phyloP scores from a whole-genome alignment of 768 basidiomycete species.

The Hypholoma fasciculare region DNA sequence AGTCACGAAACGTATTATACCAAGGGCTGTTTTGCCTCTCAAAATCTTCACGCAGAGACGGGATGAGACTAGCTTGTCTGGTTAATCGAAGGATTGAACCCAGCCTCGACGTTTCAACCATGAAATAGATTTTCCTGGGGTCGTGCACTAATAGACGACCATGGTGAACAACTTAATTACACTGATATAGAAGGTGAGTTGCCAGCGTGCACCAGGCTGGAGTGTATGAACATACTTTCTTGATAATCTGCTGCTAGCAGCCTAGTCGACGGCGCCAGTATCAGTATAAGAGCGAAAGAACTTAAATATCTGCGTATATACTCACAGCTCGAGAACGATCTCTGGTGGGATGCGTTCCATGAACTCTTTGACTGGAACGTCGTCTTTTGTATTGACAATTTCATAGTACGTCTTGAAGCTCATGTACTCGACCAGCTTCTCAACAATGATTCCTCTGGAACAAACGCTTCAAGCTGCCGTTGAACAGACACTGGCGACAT shows the following conservation, averaged over 20 bases:
- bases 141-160: too few relatives aligned
- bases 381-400: conserved; percentile 68
- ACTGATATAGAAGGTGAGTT: not conserved
- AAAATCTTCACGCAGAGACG: not conserved
- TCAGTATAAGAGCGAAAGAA: not conserved
- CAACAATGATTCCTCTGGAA: conserved; percentile 66
- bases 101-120: too few relatives aligned
- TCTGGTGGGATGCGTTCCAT: conserved; percentile 83
- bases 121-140: too few relatives aligned
- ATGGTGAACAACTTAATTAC: not conserved
- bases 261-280: conserved; percentile 26
- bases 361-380: conserved; percentile 75
- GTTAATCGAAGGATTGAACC: too few relatives aligned
- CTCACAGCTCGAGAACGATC: conserved; percentile 87
- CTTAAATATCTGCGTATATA: conserved; percentile 14
- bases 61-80: too few relatives aligned
- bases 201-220: not conserved
- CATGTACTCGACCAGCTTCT: conserved; percentile 91
- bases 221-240: conserved; percentile 42
- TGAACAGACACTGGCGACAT: not conserved
- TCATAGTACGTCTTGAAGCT: conserved; percentile 81
- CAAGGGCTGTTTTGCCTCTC: not conserved
- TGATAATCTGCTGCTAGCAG: conserved; percentile 67
- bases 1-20: not conserved
- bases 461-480: not conserved